phyloP scores from a whole-genome alignment of 108 stramenopile species.

The Ochromonas danica region DNA sequence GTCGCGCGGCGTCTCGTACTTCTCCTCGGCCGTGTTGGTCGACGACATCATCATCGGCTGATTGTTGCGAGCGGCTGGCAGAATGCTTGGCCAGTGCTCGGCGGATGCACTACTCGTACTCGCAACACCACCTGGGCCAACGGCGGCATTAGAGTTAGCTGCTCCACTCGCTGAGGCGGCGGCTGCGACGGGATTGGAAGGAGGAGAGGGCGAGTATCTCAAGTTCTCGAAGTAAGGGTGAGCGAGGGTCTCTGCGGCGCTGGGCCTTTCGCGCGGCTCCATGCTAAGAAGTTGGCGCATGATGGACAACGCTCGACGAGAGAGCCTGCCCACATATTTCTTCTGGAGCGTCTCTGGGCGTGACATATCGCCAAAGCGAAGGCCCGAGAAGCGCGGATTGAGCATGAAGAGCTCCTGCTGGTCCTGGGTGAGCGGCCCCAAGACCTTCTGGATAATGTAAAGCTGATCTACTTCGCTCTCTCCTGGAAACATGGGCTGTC shows the following conservation, averaged over 20 bases:
- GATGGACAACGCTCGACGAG: constrained; percentile 57
- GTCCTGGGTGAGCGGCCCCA: constrained; percentile 54
- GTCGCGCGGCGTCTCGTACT: too few relatives aligned
- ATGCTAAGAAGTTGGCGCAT: constrained; percentile 50
- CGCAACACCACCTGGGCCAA: too few relatives aligned
- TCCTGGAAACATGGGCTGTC: constrained; percentile 67
- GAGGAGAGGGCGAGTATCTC: too few relatives aligned
- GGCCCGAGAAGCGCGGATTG: constrained; percentile 62
- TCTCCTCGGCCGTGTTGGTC: too few relatives aligned
- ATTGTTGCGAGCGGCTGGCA: too few relatives aligned
- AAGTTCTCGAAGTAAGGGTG: constrained; percentile 56
- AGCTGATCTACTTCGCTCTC: constrained; percentile 71
- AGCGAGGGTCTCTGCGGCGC: constrained; percentile 32
- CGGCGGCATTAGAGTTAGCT: too few relatives aligned
- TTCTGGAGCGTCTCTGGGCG: constrained; percentile 64
- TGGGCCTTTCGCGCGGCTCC: constrained; percentile 42
- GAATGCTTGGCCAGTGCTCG: too few relatives aligned
- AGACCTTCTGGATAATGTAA: constrained; percentile 62
- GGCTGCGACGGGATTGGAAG: too few relatives aligned
- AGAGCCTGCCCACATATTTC: constrained; percentile 59
- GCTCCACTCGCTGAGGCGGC: too few relatives aligned
- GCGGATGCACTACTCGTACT: too few relatives aligned
- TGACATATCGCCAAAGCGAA: constrained; percentile 64
- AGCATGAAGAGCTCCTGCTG: constrained; percentile 61
- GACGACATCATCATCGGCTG: too few relatives aligned